Evolutionary conservation across 2,329 filamentous ascomycete genomes (phyloP).

Genomic region (Septoria linicola): DNA sequence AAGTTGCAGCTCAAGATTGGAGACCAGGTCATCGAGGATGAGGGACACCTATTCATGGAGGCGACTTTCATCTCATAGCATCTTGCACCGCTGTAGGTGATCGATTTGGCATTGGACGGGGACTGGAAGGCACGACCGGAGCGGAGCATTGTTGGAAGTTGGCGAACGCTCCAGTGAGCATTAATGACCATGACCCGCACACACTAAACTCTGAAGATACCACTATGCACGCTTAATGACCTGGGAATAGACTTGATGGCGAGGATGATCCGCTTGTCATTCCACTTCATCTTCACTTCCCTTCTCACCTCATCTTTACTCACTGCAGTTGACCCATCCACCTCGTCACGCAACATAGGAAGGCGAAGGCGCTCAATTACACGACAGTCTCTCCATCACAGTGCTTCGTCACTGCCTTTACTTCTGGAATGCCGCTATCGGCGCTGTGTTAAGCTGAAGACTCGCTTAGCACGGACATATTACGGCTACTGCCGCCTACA

Average conservation of each 20-base stretch:
- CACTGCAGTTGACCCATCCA: too few species aligned
- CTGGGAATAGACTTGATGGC: conserved; percentile 44
- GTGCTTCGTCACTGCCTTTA: background rate
- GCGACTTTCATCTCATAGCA: conserved; percentile 86
- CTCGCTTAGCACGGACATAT: background rate
- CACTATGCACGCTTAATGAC: conserved; percentile 43
- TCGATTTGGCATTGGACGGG: background rate
- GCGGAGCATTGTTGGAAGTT: conserved; percentile 45
- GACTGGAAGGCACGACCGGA: conserved; percentile 6
- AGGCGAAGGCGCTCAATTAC: too few species aligned
- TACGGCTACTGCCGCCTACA: background rate
- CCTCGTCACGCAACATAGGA: too few species aligned
- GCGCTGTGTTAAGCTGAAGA: background rate
- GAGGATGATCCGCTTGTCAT: background rate
- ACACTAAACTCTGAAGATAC: conserved; percentile 36
- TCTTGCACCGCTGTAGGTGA: background rate
- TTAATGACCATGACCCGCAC: conserved; percentile 58
- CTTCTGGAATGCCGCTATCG: background rate
- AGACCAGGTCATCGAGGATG: conserved; percentile 73
- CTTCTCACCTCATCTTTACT: too few species aligned
- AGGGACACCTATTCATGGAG: conserved; percentile 79
- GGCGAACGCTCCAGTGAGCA: conserved; percentile 68
- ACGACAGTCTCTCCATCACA: too few species aligned
- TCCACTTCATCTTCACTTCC: background rate
- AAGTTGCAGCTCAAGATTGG: conserved; percentile 82